Percentiles rank a stretch among this genome's conserved stretches.
These are phyloP conservation scores for Pisolithus marmoratus DNA, from an alignment of 768 basidiomycete genomes.

Conservation along the genomic window DNA sequence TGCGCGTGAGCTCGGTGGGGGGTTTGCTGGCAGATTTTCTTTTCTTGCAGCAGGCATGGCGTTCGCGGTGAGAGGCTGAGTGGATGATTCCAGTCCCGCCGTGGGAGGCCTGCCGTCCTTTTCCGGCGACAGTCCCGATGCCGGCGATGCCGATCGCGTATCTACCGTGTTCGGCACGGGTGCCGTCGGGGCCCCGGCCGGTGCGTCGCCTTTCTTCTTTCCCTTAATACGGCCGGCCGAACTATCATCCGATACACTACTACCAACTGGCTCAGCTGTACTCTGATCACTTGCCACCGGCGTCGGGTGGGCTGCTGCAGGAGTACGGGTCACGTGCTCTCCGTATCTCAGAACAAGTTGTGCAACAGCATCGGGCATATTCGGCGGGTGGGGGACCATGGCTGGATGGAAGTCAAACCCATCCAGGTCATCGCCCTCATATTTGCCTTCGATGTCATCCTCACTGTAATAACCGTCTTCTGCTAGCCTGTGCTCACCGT, in stretches of 20 bases:
- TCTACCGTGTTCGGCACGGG: constrained; percentile 27
- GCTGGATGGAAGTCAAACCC: constrained; percentile 22
- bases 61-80: constrained; percentile 34
- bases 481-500: constrained; percentile 30
- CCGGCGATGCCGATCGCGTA: constrained; percentile 21
- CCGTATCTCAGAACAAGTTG: constrained; percentile 39
- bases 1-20: constrained; percentile 72
- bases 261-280: constrained; percentile 11
- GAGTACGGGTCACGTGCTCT: constrained; percentile 17
- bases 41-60: constrained; percentile 41
- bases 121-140: constrained; percentile 30
- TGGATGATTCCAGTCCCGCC: constrained; percentile 34
- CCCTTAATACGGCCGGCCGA: constrained; percentile 15
- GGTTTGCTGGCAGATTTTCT: constrained; percentile 30
- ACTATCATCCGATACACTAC: constrained; percentile 16
- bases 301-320: constrained; percentile 8
- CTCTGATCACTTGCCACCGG: constrained; percentile 23
- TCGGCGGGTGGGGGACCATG: constrained; percentile 7
- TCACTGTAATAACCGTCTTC: constrained; percentile 45
- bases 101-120: constrained; percentile 27
- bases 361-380: constrained; percentile 25
- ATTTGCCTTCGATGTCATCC: constrained; percentile 39
- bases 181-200: constrained; percentile 21
- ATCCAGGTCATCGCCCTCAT: constrained; percentile 34
- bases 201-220: constrained; percentile 29